phyloP scores from a whole-genome alignment of 1,284 basidiomycete species.

The Microbotryum silenes-acaulis region DNA sequence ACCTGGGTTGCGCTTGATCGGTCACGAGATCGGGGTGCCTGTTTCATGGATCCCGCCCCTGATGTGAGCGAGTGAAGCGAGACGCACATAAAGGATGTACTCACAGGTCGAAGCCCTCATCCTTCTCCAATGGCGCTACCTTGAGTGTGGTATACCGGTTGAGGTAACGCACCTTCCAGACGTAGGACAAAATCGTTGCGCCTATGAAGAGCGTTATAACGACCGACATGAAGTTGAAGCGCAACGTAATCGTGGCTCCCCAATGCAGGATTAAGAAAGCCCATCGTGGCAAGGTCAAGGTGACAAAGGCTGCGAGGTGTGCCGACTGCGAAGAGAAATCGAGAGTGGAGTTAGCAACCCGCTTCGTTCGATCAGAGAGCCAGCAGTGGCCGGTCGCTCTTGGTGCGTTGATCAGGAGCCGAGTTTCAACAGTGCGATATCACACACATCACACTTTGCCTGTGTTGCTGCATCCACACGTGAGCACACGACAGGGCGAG shows the following conservation, averaged over 20 bases:
- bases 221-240: conserved; percentile 25
- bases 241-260: conserved; percentile 24
- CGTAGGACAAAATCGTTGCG: conserved; percentile 14
- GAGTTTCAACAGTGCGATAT: no score
- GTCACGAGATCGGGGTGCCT: conserved; percentile 77
- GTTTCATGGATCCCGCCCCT: neutral
- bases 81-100: neutral
- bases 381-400: no score
- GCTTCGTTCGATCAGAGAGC: no score
- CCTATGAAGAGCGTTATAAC: conserved; percentile 16
- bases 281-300: conserved; percentile 65
- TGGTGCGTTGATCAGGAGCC: no score
- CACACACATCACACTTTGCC: no score
- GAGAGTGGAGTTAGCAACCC: no score
- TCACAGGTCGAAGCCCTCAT: conserved; percentile 13
- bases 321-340: no score
- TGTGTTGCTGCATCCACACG: no score
- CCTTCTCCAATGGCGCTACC: conserved; percentile 55
- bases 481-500: no score
- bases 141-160: conserved; percentile 59
- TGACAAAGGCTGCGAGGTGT: conserved; percentile 58
- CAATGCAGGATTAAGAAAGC: conserved; percentile 10
- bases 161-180: conserved; percentile 31
- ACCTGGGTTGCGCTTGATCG: conserved; percentile 59
- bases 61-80: neutral